phyloP scores from a whole-genome alignment of 306 rosid species.

The Glycyrrhiza uralensis region DNA sequence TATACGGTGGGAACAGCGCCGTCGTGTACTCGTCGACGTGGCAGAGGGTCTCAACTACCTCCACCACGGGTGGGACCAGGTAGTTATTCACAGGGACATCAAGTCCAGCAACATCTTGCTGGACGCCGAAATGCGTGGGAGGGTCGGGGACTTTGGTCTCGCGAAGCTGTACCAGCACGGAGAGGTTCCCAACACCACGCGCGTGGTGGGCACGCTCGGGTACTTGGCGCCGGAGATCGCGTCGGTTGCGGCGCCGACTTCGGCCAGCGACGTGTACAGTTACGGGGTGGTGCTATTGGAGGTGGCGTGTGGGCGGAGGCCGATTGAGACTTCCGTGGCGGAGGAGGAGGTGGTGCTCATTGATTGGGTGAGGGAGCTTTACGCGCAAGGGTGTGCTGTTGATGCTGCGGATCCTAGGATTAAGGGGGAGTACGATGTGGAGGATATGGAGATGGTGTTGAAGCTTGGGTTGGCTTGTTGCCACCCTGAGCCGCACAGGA shows the following conservation, averaged over 20 bases:
- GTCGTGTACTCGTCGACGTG: constrained; percentile 67
- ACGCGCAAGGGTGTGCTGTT: constrained; percentile 35
- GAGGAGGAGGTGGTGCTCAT: constrained; percentile 72
- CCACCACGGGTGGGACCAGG: constrained; percentile 90
- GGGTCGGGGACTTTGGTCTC: constrained; percentile 84
- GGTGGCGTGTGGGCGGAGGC: constrained; percentile 82
- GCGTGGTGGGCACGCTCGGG: constrained; percentile 88
- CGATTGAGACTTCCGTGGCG: constrained; percentile 48
- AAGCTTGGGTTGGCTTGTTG: constrained; percentile 93
- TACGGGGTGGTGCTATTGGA: constrained; percentile 90
- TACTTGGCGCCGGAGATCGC: constrained; percentile 90
- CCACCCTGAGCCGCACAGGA: constrained; percentile 71
- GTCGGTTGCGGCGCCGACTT: constrained; percentile 54
- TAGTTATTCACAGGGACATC: constrained; percentile 80
- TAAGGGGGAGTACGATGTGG: constrained; percentile 44
- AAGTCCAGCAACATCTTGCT: constrained; percentile 78
- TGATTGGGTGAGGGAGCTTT: constrained; percentile 82
- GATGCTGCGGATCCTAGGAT: constrained; percentile 67
- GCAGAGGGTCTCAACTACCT: constrained; percentile 85
- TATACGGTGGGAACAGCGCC: constrained; percentile 57
- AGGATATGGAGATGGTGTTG: constrained; percentile 63
- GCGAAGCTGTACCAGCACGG: constrained; percentile 93
- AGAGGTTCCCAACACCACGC: constrained; percentile 71
- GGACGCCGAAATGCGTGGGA: constrained; percentile 74
- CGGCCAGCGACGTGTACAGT: constrained; percentile 78